These are phyloP conservation scores for Alternaria brassicicola DNA, from an alignment of 2,329 filamentous ascomycete genomes.

Conservation along the genomic window DNA sequence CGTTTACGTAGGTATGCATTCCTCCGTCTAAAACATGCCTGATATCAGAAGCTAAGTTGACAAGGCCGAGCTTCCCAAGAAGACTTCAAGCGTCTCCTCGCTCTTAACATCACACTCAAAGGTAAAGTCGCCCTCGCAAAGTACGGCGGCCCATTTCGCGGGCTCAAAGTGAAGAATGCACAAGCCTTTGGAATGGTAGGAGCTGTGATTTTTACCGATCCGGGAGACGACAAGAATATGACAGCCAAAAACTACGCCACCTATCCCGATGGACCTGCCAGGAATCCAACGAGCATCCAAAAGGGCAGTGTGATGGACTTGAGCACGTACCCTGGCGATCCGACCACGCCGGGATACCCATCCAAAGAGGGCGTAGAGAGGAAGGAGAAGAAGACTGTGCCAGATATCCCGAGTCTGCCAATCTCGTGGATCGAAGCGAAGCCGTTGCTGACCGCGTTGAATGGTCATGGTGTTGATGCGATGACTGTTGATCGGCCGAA, in stretches of 20 bases:
- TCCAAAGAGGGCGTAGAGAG: constrained; percentile 84
- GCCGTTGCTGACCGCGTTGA: constrained; percentile 80
- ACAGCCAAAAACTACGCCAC: constrained; percentile 42
- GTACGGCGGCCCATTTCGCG: constrained; percentile 54
- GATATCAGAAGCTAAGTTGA: background rate
- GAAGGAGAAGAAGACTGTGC: constrained; percentile 61
- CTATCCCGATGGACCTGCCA: constrained; percentile 29
- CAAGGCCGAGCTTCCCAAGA: constrained; percentile 43
- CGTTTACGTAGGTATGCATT: constrained; percentile 50
- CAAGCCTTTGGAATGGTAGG: constrained; percentile 53
- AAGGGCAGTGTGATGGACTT: constrained; percentile 64
- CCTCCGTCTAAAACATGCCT: background rate
- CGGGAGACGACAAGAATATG: constrained; percentile 48
- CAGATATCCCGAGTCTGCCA: constrained; percentile 82
- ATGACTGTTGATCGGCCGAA: constrained; percentile 42
- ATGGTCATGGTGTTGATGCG: constrained; percentile 73
- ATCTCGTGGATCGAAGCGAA: constrained; percentile 83
- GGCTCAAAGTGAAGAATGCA: constrained; percentile 56
- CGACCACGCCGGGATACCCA: constrained; percentile 66
- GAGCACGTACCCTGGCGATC: constrained; percentile 56
- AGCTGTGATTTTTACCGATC: constrained; percentile 53
- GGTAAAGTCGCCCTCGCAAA: constrained; percentile 56
- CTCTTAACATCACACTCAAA: constrained; percentile 50
- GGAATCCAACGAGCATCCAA: constrained; percentile 53
- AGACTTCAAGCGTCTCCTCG: constrained; percentile 52